Evolutionary conservation across 345 rosid species (phyloP).

Genomic region (Populus pruinosa): DNA sequence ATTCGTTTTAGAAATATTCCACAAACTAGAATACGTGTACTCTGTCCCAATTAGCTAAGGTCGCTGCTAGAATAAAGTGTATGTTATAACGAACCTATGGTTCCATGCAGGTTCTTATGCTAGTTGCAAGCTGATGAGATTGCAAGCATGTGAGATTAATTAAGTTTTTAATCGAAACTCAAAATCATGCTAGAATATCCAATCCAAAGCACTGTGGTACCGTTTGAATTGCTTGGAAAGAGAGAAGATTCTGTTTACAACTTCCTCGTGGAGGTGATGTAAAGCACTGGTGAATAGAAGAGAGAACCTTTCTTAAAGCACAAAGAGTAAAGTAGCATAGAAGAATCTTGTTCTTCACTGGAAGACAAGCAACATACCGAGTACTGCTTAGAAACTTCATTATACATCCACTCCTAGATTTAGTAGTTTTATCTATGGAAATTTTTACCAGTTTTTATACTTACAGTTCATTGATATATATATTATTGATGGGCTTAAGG

Average conservation of each 20-base stretch:
- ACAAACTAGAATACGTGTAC: background rate
- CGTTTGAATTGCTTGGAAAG: background rate
- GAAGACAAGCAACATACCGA: conserved; percentile 15
- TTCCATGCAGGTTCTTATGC: background rate
- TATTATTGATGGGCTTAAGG: too few relatives aligned
- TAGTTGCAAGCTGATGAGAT: background rate
- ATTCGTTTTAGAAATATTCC: background rate
- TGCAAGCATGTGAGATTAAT: background rate
- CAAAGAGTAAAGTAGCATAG: background rate
- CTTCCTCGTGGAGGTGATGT: conserved; percentile 18
- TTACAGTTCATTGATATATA: too few relatives aligned
- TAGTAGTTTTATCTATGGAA: too few relatives aligned
- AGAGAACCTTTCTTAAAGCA: conserved; percentile 8
- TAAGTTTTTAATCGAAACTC: background rate
- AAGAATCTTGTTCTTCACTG: conserved; percentile 33
- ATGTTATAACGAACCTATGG: background rate
- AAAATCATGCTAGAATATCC: conserved; percentile 1
- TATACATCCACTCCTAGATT: background rate
- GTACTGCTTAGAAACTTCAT: conserved; percentile 2
- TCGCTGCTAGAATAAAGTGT: background rate
- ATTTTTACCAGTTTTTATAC: too few relatives aligned
- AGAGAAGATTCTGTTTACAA: conserved; percentile 7
- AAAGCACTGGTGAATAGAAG: conserved; percentile 10
- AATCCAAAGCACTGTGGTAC: background rate
- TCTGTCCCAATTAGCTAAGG: background rate